Conservation (phyloP, 164 flowering plant species). For the Dillenia turbinata region DNA sequence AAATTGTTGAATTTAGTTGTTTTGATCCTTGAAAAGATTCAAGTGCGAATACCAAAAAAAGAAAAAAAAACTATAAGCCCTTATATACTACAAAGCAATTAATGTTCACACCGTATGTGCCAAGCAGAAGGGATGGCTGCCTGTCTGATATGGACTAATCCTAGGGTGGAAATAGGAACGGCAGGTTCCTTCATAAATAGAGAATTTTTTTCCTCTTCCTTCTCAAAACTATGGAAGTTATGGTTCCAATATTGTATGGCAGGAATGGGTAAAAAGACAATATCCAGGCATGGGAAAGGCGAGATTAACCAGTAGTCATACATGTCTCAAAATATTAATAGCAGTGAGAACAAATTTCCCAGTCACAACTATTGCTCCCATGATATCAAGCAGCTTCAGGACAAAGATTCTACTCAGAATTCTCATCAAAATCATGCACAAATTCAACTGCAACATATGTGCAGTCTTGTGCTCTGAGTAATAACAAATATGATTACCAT, state of each 20-base stretch:
- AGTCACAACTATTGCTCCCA: slow-evolving; percentile 9
- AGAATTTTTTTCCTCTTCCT: slow-evolving; percentile 6
- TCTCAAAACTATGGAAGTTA: background rate
- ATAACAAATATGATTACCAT: too few species aligned
- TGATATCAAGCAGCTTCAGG: slow-evolving; percentile 9
- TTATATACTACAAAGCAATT: too few species aligned
- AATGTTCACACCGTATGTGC: background rate
- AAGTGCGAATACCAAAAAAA: too few species aligned
- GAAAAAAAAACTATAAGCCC: too few species aligned
- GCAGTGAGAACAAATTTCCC: slow-evolving; percentile 4
- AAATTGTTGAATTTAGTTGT: too few species aligned
- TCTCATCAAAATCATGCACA: slow-evolving; percentile 8
- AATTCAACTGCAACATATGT: background rate
- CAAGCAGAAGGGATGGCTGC: slow-evolving; percentile 4
- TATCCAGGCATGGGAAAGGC: background rate
- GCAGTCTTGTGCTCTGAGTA: too few species aligned
- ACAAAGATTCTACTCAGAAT: slow-evolving; percentile 8
- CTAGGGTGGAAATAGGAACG: slow-evolving; percentile 1
- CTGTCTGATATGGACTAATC: slow-evolving; percentile 1
- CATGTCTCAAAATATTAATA: background rate
- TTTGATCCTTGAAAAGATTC: too few species aligned
- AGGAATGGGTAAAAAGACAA: slow-evolving; percentile 1
- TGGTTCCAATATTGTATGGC: slow-evolving; percentile 3
- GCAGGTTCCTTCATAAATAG: slow-evolving; percentile 2
- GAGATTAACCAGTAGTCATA: slow-evolving; percentile 1